A percentile compares a stretch with the other conserved stretches of the same genome.
Evolutionary conservation across 257 asterid species (phyloP).

Genomic region (Solanum ahanhuiri): DNA sequence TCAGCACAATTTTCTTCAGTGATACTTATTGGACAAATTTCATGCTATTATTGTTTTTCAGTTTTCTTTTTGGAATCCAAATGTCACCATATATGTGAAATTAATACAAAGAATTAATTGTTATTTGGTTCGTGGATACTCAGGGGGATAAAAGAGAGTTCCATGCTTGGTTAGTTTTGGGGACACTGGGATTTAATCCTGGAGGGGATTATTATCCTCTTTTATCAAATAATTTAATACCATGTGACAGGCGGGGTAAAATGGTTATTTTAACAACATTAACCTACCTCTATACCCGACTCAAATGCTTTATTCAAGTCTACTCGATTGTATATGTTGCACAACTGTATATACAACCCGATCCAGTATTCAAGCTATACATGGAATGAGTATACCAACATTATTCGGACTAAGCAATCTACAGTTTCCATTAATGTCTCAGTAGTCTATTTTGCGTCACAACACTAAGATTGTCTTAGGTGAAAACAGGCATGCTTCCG

Average conservation of each 20-base stretch:
- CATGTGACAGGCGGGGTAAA: not conserved
- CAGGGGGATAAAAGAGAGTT: not conserved
- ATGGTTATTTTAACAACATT: not conserved
- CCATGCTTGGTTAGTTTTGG: not conserved
- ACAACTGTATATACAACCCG: not conserved
- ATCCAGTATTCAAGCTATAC: not conserved
- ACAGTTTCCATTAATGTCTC: not conserved
- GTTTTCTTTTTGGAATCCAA: not conserved
- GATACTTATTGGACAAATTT: not conserved
- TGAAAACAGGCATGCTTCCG: slow-evolving; percentile 98
- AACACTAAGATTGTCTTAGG: slow-evolving; percentile 45
- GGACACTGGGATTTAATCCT: not conserved
- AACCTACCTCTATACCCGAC: not conserved
- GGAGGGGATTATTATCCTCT: not conserved
- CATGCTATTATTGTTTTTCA: not conserved
- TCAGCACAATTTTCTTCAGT: not conserved
- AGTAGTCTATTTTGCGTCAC: not conserved
- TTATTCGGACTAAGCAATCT: not conserved
- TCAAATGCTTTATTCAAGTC: not conserved
- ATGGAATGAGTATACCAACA: not conserved
- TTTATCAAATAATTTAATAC: not conserved
- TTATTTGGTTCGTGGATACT: not conserved
- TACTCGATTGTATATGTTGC: not conserved
- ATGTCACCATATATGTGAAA: not conserved
- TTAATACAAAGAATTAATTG: not conserved